phyloP scores from a whole-genome alignment of 352 stramenopile species.

The Globisporangium recalcitrans region DNA sequence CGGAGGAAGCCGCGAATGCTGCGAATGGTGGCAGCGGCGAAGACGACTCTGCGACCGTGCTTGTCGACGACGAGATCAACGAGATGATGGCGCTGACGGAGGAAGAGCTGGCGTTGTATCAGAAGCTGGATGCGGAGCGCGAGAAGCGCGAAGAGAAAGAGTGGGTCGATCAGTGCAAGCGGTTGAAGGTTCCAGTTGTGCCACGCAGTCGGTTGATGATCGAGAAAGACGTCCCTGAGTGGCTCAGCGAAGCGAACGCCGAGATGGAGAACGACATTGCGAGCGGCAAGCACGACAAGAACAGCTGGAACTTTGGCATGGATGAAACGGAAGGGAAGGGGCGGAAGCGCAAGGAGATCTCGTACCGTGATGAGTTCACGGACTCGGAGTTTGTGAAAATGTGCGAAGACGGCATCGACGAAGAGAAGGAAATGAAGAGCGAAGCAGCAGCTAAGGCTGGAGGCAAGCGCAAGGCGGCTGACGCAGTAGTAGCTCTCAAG shows the following conservation, averaged over 20 bases:
- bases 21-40: constrained; percentile 34
- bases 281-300: constrained; percentile 48
- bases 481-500: constrained; percentile 27
- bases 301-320: constrained; percentile 60
- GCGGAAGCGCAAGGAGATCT: constrained; percentile 81
- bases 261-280: constrained; percentile 53
- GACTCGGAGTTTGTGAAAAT: constrained; percentile 87
- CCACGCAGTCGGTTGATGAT: constrained; percentile 62
- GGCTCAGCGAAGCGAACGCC: constrained; percentile 68
- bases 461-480: constrained; percentile 16
- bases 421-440: constrained; percentile 26
- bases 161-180: constrained; percentile 67
- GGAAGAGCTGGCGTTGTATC: constrained; percentile 76
- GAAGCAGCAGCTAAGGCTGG: neutral
- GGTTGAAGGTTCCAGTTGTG: constrained; percentile 34
- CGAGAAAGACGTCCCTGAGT: constrained; percentile 65
- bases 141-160: constrained; percentile 53
- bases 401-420: constrained; percentile 78
- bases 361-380: constrained; percentile 81
- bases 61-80: constrained; percentile 85
- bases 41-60: constrained; percentile 56
- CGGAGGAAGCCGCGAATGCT: constrained; percentile 70
- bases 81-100: constrained; percentile 89
- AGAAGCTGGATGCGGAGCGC: constrained; percentile 64
- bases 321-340: constrained; percentile 28